Conservation (phyloP, 805 yeast genomes). For the Yamadazyma insecticola region DNA sequence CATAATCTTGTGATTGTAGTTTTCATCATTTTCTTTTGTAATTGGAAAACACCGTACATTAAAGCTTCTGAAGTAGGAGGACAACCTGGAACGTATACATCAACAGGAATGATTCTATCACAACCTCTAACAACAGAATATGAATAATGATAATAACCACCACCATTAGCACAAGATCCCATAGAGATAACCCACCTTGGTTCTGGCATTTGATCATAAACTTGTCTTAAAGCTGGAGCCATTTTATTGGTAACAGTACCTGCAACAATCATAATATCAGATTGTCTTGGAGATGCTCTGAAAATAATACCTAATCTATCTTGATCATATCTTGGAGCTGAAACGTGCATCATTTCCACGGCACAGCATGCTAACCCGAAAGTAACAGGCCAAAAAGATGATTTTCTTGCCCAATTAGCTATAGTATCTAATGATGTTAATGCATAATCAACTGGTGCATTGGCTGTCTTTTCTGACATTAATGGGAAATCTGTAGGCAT, state of each 20-base stretch:
- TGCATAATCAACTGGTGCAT: conserved; percentile 69
- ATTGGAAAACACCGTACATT: conserved; percentile 84
- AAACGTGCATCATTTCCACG: conserved; percentile 92
- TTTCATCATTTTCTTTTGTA: conserved; percentile 85
- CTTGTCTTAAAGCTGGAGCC: conserved; percentile 93
- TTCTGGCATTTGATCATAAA: conserved; percentile 91
- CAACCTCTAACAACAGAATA: conserved; percentile 88
- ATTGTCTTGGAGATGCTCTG: conserved; percentile 91
- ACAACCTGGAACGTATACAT: conserved; percentile 88
- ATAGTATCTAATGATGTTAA: conserved; percentile 76
- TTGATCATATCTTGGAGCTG: conserved; percentile 88
- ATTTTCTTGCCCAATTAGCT: conserved; percentile 88
- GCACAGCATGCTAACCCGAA: conserved; percentile 93
- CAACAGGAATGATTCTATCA: conserved; percentile 84
- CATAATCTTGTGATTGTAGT: conserved; percentile 79
- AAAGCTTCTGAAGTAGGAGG: conserved; percentile 91
- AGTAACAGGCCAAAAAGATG: conserved; percentile 91
- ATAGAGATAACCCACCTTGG: conserved; percentile 92
- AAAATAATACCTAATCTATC: conserved; percentile 89
- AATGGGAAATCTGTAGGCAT: conserved; percentile 69
- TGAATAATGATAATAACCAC: conserved; percentile 88
- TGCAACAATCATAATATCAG: conserved; percentile 89
- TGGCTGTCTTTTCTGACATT: conserved; percentile 54
- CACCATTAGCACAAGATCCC: conserved; percentile 95
- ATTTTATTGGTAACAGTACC: conserved; percentile 88